phyloP scores from a whole-genome alignment of 345 rosid genomes.

The Melaleuca alternifolia region DNA sequence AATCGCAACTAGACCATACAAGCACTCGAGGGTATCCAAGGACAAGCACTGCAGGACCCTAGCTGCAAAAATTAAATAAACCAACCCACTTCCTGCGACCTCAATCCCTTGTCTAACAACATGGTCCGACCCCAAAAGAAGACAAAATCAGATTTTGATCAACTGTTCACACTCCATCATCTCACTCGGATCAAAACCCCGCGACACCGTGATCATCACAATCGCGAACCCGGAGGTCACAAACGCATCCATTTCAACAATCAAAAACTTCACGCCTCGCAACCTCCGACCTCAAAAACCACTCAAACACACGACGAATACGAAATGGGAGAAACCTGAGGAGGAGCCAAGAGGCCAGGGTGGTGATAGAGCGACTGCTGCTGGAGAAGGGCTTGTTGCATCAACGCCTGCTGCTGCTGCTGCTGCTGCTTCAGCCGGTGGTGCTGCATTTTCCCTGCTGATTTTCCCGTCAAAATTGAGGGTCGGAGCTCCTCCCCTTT shows the following conservation, averaged over 20 bases:
- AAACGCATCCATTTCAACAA: background rate
- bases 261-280: fast-evolving
- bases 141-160: background rate
- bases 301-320: too few relatives aligned
- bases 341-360: constrained; percentile 86
- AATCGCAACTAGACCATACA: background rate
- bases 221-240: background rate
- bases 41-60: background rate
- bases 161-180: background rate
- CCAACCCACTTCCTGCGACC: background rate
- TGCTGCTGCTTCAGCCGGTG: constrained; percentile 47
- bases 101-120: background rate
- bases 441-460: constrained; percentile 55
- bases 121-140: background rate
- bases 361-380: constrained; percentile 95
- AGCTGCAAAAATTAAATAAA: background rate
- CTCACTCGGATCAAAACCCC: background rate
- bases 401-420: constrained; percentile 66
- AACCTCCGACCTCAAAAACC: background rate
- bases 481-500: background rate
- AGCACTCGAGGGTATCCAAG: background rate
- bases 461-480: constrained; percentile 1
- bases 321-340: constrained; percentile 1
- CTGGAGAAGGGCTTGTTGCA: constrained; percentile 96
- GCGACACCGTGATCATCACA: background rate